Evolutionary conservation across 2,329 filamentous ascomycete species (phyloP).

Genomic region (Ceratocystiopsis minuta): DNA sequence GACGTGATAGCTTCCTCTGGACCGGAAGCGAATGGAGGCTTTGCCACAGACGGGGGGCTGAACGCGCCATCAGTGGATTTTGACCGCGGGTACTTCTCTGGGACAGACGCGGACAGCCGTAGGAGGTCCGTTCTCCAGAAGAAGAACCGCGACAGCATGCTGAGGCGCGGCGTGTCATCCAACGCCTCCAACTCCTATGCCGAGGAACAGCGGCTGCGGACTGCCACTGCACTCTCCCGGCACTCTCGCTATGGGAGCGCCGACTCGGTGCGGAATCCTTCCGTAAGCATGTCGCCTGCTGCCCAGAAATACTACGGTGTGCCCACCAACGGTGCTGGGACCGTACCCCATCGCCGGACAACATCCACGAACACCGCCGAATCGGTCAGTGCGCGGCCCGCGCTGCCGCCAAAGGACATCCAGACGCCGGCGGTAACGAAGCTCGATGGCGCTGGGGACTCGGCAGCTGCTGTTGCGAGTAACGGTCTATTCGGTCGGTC

Average conservation of each 20-base stretch:
- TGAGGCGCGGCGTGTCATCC: slow-evolving; percentile 2
- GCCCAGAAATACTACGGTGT: slow-evolving; percentile 53
- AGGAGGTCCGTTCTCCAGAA: slow-evolving; percentile 62
- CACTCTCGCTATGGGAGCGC: slow-evolving; percentile 67
- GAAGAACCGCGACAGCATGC: slow-evolving; percentile 53
- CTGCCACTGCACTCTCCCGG: slow-evolving; percentile 45
- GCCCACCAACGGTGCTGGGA: slow-evolving; percentile 17
- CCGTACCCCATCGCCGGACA: slow-evolving; percentile 35
- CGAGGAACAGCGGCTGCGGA: slow-evolving; percentile 53
- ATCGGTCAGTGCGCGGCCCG: slow-evolving; percentile 26
- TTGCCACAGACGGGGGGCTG: slow-evolving; percentile 15
- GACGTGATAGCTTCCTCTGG: slow-evolving; percentile 17
- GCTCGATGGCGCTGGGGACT: slow-evolving; percentile 25
- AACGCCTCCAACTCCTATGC: slow-evolving; percentile 30
- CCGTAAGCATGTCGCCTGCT: slow-evolving; percentile 35
- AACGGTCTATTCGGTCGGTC: too few relatives aligned
- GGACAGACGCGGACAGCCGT: slow-evolving; percentile 56
- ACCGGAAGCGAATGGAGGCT: too few relatives aligned
- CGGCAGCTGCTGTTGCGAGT: too few relatives aligned
- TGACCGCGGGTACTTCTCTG: slow-evolving; percentile 87
- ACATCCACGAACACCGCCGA: slow-evolving; percentile 42
- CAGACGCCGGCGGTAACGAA: slow-evolving; percentile 41
- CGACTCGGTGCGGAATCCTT: slow-evolving; percentile 48
- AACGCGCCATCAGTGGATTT: slow-evolving; percentile 41
- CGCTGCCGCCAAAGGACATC: slow-evolving; percentile 33